These are phyloP conservation scores for Fusarium tricinctum DNA, from an alignment of 2,329 filamentous ascomycete genomes.

Conservation along the genomic window DNA sequence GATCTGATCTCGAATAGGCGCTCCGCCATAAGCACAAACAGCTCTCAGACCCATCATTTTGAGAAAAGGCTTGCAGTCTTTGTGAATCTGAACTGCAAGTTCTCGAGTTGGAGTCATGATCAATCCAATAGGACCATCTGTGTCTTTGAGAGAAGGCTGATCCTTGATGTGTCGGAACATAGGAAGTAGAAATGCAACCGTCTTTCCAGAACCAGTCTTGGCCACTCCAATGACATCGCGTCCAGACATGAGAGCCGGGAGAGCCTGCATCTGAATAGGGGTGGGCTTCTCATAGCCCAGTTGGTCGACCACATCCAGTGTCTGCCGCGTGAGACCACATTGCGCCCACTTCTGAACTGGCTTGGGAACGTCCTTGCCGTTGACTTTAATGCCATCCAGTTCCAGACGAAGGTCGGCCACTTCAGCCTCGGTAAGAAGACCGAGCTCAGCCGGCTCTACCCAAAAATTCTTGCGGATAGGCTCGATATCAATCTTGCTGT, in stretches of 20 bases:
- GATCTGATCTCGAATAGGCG: constrained; percentile 97
- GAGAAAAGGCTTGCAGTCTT: constrained; percentile 93
- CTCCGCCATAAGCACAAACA: constrained; percentile 94
- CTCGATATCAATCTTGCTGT: constrained; percentile 86
- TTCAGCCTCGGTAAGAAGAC: constrained; percentile 86
- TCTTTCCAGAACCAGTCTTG: constrained; percentile 98
- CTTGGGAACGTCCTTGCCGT: constrained; percentile 88
- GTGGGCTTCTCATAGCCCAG: constrained; percentile 91
- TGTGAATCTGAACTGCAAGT: constrained; percentile 91
- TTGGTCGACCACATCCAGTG: constrained; percentile 84
- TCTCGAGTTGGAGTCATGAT: constrained; percentile 97
- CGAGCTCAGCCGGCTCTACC: constrained; percentile 87
- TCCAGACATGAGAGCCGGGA: constrained; percentile 95
- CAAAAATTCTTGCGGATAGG: constrained; percentile 96
- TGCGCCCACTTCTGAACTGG: constrained; percentile 98
- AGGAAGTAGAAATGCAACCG: constrained; percentile 91
- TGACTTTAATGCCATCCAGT: constrained; percentile 94
- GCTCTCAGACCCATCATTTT: constrained; percentile 87
- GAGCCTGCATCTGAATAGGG: constrained; percentile 93
- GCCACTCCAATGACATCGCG: constrained; percentile 96
- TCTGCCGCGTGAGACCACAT: constrained; percentile 88
- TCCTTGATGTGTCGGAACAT: constrained; percentile 99
- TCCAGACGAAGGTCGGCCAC: constrained; percentile 85
- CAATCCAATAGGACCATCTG: constrained; percentile 88
- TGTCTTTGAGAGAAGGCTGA: constrained; percentile 82